A percentile compares a stretch with the other conserved stretches of the same genome.
Evolutionary conservation across 805 yeast species (phyloP).

Genomic region (Sugiyamaella lignohabitans): DNA sequence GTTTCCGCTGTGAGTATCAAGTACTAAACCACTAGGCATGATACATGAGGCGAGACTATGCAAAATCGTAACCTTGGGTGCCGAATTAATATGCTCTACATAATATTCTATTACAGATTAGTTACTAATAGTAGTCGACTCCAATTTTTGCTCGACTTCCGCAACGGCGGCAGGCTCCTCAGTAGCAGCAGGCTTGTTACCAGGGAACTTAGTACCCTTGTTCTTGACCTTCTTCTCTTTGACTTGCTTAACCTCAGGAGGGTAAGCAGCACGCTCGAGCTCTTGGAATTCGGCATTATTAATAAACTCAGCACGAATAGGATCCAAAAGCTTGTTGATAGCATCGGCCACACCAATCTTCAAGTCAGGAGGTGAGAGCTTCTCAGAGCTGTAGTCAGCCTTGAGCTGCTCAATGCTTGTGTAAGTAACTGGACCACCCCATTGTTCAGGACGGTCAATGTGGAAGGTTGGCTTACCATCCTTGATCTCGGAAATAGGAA

Average conservation of each 20-base stretch:
- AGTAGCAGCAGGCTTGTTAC: slow-evolving; percentile 18
- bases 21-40: no score
- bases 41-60: no score
- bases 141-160: slow-evolving; percentile 23
- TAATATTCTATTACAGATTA: no score
- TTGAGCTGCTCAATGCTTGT: slow-evolving; percentile 60
- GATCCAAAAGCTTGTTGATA: slow-evolving; percentile 72
- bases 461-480: slow-evolving; percentile 51
- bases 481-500: slow-evolving; percentile 72
- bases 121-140: slow-evolving; percentile 3
- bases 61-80: no score
- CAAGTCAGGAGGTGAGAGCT: slow-evolving; percentile 87
- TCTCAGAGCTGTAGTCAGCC: slow-evolving; percentile 63
- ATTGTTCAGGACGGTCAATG: slow-evolving; percentile 90
- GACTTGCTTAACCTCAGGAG: slow-evolving; percentile 55
- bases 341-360: slow-evolving; percentile 87
- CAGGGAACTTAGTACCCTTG: slow-evolving; percentile 35
- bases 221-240: slow-evolving; percentile 63
- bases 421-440: slow-evolving; percentile 88
- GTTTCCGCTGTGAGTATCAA: no score
- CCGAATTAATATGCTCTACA: no score
- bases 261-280: slow-evolving; percentile 75
- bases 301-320: slow-evolving; percentile 67
- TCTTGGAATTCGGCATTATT: slow-evolving; percentile 65
- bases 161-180: slow-evolving; percentile 28